Evolutionary conservation across 306 rosid species (phyloP).

Genomic region (Quercus bicolor): DNA sequence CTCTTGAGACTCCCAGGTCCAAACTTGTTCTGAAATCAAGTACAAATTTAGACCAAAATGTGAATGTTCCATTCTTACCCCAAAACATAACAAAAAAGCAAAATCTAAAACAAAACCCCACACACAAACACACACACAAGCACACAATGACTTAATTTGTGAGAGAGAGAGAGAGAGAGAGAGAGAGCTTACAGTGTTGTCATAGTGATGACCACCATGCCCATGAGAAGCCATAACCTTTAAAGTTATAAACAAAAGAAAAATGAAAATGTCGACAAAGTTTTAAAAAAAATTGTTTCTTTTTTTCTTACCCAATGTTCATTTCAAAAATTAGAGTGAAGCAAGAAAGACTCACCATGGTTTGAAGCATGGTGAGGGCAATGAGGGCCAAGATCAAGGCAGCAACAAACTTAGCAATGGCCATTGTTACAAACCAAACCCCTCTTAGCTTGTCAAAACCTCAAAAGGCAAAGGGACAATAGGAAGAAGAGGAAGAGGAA

Average conservation of each 20-base stretch:
- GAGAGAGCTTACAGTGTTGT: conserved; percentile 35
- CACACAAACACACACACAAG: not conserved
- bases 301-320: not conserved
- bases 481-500: not conserved
- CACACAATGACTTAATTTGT: not conserved
- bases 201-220: conserved; percentile 50
- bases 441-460: not conserved
- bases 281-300: not conserved
- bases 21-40: conserved; percentile 40
- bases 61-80: not conserved
- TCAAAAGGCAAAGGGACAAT: not conserved
- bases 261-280: not conserved
- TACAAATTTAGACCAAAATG: not conserved
- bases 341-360: conserved; percentile 36
- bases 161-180: not conserved
- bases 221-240: conserved; percentile 72
- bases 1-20: conserved; percentile 77
- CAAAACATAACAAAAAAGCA: not conserved
- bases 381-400: conserved; percentile 55
- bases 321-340: not conserved
- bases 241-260: not conserved
- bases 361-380: conserved; percentile 65
- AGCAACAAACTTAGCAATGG: conserved; percentile 45
- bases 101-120: not conserved
- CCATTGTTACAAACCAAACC: conserved; percentile 35